Evolutionary conservation across 2,329 filamentous ascomycete genomes (phyloP), one percentile per base, ranked within the genome.

Genomic region (Tolypocladium sp.): DNA sequence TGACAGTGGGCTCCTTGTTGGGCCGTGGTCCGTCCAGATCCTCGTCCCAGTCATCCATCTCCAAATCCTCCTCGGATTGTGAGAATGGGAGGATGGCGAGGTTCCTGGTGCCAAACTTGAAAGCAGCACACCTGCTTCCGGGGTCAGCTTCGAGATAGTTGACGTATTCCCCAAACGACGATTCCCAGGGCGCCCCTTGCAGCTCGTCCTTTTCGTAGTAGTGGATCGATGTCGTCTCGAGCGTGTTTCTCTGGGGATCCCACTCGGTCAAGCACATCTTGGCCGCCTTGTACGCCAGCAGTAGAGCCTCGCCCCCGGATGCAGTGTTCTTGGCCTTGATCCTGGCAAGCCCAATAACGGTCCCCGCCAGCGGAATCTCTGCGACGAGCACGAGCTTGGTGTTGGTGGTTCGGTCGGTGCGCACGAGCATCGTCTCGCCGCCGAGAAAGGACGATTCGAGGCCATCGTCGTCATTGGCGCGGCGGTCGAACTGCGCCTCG

Each of bases 171-270:
- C 84, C 85, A 68, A 95, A 77, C 58, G 88, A 83, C 57, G 88
- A 82, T 56, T 89, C 86, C 88, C 92, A 97, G 0, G 93, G 92
- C 63, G 85, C 89, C 57, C 88, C 86, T 64, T 89, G 85, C 62
- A 93, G 79, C 70, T 96, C 92, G 69, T 97, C 92, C 71, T 94
- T 90, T 73, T 99, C 94, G 76, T 97, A 99, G 79, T 92, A 97
- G 77, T 99, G 94, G 68, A 99, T 93, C 57, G 93, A 97, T 63
- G 94, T 85, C 57, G 93, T 97, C 66, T 88, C 87, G 66, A 97
- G 86, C 57, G 84, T 84, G 73, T 90, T 82, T 65, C 85, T 86
- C 70, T 89, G 85, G 10, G 91, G 86, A 71, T 97, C 91, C 94
- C 94, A 99, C 76, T 97, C 91, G 59, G 96, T 82, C 72, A 99